These are phyloP conservation scores for Daldinia sp. DNA, from an alignment of 2,329 filamentous ascomycete species.

Conservation along the genomic window DNA sequence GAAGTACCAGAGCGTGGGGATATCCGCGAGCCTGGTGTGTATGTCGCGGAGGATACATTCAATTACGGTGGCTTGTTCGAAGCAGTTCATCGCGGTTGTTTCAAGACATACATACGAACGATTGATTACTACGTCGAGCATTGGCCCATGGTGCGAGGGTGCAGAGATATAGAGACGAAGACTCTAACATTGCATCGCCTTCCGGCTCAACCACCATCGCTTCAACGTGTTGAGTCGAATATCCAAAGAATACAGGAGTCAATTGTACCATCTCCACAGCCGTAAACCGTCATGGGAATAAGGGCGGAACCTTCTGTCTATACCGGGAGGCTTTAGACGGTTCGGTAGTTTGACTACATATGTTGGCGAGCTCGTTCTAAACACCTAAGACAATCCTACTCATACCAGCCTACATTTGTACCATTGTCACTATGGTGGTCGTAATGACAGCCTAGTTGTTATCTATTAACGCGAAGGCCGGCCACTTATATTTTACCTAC, in stretches of 20 bases:
- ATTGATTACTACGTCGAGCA: conserved; percentile 17
- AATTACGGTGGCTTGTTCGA: conserved; percentile 23
- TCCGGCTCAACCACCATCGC: not conserved
- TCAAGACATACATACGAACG: conserved; percentile 16
- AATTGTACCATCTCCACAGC: not conserved
- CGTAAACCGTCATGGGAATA: too few species aligned
- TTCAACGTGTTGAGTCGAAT: not conserved
- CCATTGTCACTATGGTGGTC: too few species aligned
- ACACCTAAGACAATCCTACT: not conserved
- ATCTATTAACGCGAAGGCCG: too few species aligned
- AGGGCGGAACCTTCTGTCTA: not conserved
- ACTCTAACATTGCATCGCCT: not conserved
- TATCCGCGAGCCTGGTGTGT: conserved; percentile 8
- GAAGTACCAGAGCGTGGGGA: conserved; percentile 24
- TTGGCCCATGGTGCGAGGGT: conserved; percentile 10
- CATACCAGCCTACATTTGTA: too few species aligned
- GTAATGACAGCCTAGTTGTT: too few species aligned
- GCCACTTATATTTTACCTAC: too few species aligned
- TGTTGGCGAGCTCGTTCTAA: not conserved
- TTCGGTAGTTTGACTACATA: not conserved
- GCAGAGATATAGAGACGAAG: not conserved
- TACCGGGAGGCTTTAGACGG: not conserved
- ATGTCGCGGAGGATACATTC: conserved; percentile 28
- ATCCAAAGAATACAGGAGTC: not conserved
- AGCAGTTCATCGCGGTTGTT: conserved; percentile 11